Conservation (phyloP, 2,329 filamentous ascomycete genomes). For the Aspergillus hiratsukae region DNA sequence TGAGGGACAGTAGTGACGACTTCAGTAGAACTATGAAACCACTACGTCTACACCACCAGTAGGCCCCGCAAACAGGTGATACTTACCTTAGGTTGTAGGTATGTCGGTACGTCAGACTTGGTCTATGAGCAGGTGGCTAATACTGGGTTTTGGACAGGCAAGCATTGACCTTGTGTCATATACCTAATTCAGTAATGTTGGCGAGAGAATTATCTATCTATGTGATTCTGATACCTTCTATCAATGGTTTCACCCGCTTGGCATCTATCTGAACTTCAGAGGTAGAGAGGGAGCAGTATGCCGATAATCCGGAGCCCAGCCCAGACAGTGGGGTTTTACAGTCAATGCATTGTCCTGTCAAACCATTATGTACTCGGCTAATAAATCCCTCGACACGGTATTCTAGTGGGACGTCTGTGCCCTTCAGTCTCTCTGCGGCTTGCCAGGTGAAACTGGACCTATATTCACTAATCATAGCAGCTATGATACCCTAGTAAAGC, state of each 20-base stretch:
- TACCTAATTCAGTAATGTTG: too few relatives aligned
- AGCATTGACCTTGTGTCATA: too few relatives aligned
- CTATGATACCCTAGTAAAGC: background rate
- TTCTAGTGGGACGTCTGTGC: background rate
- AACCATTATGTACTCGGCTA: background rate
- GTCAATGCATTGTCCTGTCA: background rate
- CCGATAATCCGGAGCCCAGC: background rate
- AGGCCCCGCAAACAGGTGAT: background rate
- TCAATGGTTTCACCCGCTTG: too few relatives aligned
- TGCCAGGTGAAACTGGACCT: background rate
- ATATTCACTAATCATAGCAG: background rate
- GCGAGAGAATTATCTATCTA: too few relatives aligned
- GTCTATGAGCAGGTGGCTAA: too few relatives aligned
- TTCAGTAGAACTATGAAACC: background rate
- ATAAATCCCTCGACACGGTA: background rate
- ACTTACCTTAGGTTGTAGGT: background rate
- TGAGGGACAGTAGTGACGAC: background rate
- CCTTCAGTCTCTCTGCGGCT: too few relatives aligned
- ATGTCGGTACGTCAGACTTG: background rate
- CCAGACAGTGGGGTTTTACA: background rate
- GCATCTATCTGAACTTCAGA: too few relatives aligned
- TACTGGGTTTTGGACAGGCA: too few relatives aligned
- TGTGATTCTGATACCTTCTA: too few relatives aligned
- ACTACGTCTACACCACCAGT: background rate
- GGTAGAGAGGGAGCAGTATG: background rate